Evolutionary conservation across 2,329 filamentous ascomycete species (phyloP), one percentile per base, ranked within the genome.

Genomic region (Ceratocystis cubensis): DNA sequence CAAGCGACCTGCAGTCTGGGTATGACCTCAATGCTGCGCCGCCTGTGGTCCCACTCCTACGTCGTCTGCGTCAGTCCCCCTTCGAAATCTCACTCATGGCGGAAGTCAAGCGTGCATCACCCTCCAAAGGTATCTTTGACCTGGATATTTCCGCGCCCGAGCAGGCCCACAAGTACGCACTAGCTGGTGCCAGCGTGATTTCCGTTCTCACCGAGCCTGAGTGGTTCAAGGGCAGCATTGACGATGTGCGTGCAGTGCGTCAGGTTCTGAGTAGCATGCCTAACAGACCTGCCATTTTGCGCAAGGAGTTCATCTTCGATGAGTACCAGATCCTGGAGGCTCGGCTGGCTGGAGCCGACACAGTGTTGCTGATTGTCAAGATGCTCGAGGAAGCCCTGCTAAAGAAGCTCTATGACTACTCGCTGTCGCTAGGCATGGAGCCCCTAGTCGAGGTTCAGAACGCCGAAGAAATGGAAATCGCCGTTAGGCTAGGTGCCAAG

Each of bases 191-290:
- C 61, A 97, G 93, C 74, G 91, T 96, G 48, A 99, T 99, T 70
- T 97, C 94, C 1, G 94, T 99, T n/a, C 82, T 99, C 61, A 99
- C 94, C 0, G 94, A 99, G 76, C 94, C 95, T 0, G 89, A 97
- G 73, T 99, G 94, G 94, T 99, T 99, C 81, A 97, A 96, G 78
- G 94, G 94, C 61, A 96, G 88, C 75, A 92, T 99, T 69, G 93
- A 99, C 67, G 94, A 99, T 74, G 78, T 99, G 65, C 85, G 89
- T 68, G 85, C 88, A 44, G 94, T 97, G 37, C 85, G 94, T 57
- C 89, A 93, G 75, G 91, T 89, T 62, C 79, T 99, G n/a, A 85
- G 91, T 71, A 88, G 88, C 13, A 91, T 99, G 87, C 87, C 90
- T 1, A 95, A 96, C 74, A 84, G 94, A 64, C 95, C 94, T 2